Evolutionary conservation across 1,284 basidiomycete genomes (phyloP), one percentile per base, ranked within the genome.

Genomic region (Mycosarcoma maydis): DNA sequence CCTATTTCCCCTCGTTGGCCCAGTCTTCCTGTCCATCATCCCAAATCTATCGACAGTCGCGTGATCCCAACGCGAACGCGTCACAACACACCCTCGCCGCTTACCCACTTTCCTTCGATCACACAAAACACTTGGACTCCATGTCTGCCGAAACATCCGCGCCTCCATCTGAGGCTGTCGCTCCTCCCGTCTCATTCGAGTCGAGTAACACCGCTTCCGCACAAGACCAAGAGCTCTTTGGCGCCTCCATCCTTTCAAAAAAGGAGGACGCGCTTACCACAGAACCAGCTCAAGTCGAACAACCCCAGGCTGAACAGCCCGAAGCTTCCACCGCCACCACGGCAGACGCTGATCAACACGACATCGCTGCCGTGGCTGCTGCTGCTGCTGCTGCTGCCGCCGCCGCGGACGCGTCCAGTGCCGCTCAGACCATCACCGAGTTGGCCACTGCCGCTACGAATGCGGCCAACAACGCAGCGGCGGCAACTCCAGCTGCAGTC

Each of bases 371-470:
- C 23, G 59, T 41, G 2, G 54, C 54, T 48, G 49, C 47, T 19
- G 51, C 51, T 14, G 49, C 60, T 16, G 49, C 52, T 9, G 59
- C 52, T 10, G 59, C 52, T 6, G 60, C 60, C 51, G 52, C 59
- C n/a, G 62, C 62, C 30, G 56, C 64, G 26, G 64, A 67, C 49
- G 64, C 64, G 23, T 67, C 64, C 27, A 56, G 48, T 11, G 64
- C 64, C 7, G 64, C 64, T 37, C 64, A 67, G 42, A 67, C 64
- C 41, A 67, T 67, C 49, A 61, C 64, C 40, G 52, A 67, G 22
- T 42, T 67, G 4, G 64, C 64, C 23, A 56, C 64, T 16, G 64
- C 64, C n/a, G 64, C 64, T 40, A 67, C 64, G 39, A 60, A 55
- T 26, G 64, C 60, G 3, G 60, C 60, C 43, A 52, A 43, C 36